A percentile compares a stretch with the other conserved stretches of the same genome.
These are phyloP conservation scores for Turnera subulata DNA, from an alignment of 345 rosid genomes.

Conservation along the genomic window DNA sequence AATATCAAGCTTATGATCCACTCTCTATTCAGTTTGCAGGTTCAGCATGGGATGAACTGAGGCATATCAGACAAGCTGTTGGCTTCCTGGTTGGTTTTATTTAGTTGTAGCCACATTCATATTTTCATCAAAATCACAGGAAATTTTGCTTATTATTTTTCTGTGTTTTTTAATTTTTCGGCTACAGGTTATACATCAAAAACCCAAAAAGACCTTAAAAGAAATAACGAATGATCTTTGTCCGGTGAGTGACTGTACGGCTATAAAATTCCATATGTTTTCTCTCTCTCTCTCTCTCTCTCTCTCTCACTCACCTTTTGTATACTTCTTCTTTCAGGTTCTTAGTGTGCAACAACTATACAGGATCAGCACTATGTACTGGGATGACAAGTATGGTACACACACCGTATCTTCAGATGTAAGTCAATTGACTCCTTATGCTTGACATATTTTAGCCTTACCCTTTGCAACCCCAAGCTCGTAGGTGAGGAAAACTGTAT, in stretches of 20 bases:
- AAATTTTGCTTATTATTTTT: background rate
- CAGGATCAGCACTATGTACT: slow-evolving; percentile 93
- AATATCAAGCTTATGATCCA: slow-evolving; percentile 14
- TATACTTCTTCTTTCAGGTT: slow-evolving; percentile 41
- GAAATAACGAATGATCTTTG: slow-evolving; percentile 91
- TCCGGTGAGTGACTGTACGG: slow-evolving; percentile 40
- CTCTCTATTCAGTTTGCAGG: slow-evolving; percentile 41
- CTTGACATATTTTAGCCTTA: too few relatives aligned
- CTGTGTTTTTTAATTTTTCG: background rate
- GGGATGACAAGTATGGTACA: slow-evolving; percentile 95
- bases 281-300: background rate
- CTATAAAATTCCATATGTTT: background rate
- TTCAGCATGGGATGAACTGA: slow-evolving; percentile 88
- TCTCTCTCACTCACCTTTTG: background rate
- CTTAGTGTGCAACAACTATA: slow-evolving; percentile 94
- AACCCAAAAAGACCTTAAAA: slow-evolving; percentile 73
- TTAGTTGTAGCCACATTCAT: background rate
- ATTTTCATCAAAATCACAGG: background rate
- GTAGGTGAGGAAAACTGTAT: too few relatives aligned
- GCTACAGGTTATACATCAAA: slow-evolving; percentile 81
- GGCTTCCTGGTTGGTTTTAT: slow-evolving; percentile 64
- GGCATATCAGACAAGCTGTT: slow-evolving; percentile 92
- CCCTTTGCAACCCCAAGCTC: too few relatives aligned
- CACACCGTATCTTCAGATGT: slow-evolving; percentile 90
- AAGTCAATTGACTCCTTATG: slow-evolving; percentile 21